Percentiles rank a stretch among this genome's conserved stretches.
Evolutionary conservation across 805 yeast genomes (phyloP).

Genomic region (Pichia scutulata): DNA sequence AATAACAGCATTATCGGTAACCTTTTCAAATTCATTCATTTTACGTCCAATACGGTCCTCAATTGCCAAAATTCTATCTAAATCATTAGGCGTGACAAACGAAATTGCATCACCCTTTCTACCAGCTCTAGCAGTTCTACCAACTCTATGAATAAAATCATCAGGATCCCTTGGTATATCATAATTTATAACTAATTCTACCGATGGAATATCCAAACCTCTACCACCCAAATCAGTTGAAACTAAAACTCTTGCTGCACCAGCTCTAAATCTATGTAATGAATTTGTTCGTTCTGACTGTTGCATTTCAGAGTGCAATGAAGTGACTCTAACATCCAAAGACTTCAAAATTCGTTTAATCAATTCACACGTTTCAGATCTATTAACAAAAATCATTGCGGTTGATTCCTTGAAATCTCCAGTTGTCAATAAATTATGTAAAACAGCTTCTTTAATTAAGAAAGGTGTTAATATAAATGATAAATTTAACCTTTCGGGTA

Average conservation of each 20-base stretch:
- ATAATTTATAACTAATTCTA: conserved; percentile 68
- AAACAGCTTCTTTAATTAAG: conserved; percentile 83
- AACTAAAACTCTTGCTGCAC: conserved; percentile 84
- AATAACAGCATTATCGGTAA: conserved; percentile 68
- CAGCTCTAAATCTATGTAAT: conserved; percentile 85
- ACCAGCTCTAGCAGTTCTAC: conserved; percentile 98
- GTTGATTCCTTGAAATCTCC: conserved; percentile 58
- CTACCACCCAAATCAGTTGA: conserved; percentile 96
- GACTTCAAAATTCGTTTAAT: conserved; percentile 67
- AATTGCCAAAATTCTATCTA: conserved; percentile 71
- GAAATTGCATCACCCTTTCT: conserved; percentile 77
- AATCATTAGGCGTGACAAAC: conserved; percentile 79
- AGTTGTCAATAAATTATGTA: conserved; percentile 58
- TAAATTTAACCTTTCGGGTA: conserved; percentile 65
- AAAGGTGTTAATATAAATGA: conserved; percentile 74
- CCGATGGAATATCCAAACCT: conserved; percentile 79
- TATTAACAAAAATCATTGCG: conserved; percentile 83
- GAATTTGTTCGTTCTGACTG: conserved; percentile 89
- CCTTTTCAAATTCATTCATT: conserved; percentile 65
- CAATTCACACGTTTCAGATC: conserved; percentile 86
- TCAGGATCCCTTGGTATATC: conserved; percentile 82
- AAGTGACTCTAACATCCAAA: conserved; percentile 74
- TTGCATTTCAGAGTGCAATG: conserved; percentile 91
- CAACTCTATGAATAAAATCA: conserved; percentile 82
- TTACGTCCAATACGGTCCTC: conserved; percentile 77